Evolutionary conservation across 805 yeast genomes (phyloP).

Genomic region (Cyberlindnera mycetangii): DNA sequence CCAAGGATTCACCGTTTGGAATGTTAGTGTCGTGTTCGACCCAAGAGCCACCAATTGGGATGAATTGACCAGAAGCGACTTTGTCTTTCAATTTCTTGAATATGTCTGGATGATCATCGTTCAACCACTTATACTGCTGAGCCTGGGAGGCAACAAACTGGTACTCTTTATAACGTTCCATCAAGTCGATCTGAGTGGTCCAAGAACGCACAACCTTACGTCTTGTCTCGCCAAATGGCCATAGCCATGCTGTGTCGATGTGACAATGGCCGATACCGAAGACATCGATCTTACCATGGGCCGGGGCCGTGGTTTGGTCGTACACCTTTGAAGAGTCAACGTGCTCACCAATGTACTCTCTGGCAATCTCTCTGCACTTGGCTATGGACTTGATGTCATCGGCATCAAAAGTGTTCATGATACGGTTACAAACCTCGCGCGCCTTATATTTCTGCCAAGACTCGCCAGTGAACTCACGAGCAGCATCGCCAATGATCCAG

Average conservation of each 20-base stretch:
- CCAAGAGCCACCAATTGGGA: conserved; percentile 97
- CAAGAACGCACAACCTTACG: conserved; percentile 92
- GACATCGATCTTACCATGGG: conserved; percentile 49
- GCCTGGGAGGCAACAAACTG: conserved; percentile 94
- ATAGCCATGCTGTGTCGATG: conserved; percentile 97
- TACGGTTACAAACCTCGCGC: conserved; percentile 70
- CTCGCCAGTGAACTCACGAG: conserved; percentile 74
- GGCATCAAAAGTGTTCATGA: conserved; percentile 82
- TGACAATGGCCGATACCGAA: conserved; percentile 93
- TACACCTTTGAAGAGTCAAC: conserved; percentile 66
- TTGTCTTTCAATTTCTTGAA: conserved; percentile 58
- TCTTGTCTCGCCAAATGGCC: conserved; percentile 98
- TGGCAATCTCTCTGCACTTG: conserved; percentile 65
- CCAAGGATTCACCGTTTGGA: conserved; percentile 91
- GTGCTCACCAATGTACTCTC: conserved; percentile 59
- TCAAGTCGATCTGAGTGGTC: conserved; percentile 85
- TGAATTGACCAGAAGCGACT: conserved; percentile 67
- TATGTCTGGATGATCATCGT: conserved; percentile 80
- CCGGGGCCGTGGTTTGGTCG: conserved; percentile 34
- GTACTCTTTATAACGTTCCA: conserved; percentile 89
- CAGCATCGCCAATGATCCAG: conserved; percentile 87
- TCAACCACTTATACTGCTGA: conserved; percentile 92
- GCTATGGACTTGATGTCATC: conserved; percentile 53
- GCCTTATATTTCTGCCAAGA: conserved; percentile 85
- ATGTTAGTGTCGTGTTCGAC: conserved; percentile 95